phyloP scores from a whole-genome alignment of 2,329 filamentous ascomycete species.

The Beauveria scarabaeidicola region DNA sequence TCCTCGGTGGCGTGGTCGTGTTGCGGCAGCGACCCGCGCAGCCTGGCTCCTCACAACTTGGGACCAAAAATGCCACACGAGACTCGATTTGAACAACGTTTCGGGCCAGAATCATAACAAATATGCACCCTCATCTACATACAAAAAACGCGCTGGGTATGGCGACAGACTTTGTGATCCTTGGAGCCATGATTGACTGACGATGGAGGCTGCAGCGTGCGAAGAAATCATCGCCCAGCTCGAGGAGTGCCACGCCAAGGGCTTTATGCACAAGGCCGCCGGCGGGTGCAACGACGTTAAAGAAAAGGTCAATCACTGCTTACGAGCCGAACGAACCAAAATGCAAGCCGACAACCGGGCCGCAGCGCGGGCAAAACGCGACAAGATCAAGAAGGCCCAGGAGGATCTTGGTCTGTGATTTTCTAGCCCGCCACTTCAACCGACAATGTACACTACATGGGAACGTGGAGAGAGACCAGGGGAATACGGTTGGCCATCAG shows the following conservation, averaged over 20 bases:
- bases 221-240: conserved; percentile 89
- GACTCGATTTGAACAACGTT: not conserved
- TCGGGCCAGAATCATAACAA: conserved; percentile 19
- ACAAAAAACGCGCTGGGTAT: conserved; percentile 84
- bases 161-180: not conserved
- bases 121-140: conserved; percentile 96
- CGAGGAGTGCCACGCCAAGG: conserved; percentile 87
- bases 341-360: conserved; percentile 68
- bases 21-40: not conserved
- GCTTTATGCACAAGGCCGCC: conserved; percentile 84
- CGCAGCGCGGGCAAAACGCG: conserved; percentile 57
- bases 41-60: not conserved
- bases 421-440: not conserved
- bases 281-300: conserved; percentile 90
- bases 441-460: not conserved
- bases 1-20: not conserved
- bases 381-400: conserved; percentile 66
- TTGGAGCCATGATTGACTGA: conserved; percentile 13
- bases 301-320: conserved; percentile 72
- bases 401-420: conserved; percentile 34
- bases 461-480: not conserved
- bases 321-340: conserved; percentile 71
- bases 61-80: not conserved
- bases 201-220: conserved; percentile 57
- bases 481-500: not conserved